Evolutionary conservation across 148 eudicot genomes (phyloP).

Genomic region (Arbutus unedo): DNA sequence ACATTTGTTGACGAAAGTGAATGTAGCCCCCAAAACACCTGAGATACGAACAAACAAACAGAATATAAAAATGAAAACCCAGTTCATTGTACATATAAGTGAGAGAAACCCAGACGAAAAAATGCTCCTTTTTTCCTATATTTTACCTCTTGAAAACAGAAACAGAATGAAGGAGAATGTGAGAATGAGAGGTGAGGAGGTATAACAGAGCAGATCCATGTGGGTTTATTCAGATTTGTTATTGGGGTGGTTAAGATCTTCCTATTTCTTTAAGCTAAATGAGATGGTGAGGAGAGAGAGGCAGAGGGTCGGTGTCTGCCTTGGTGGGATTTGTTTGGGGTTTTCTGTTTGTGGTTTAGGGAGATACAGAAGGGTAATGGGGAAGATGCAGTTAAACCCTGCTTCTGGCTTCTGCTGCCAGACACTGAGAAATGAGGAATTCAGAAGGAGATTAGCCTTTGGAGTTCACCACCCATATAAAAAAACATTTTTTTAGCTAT

Average conservation of each 20-base stretch:
- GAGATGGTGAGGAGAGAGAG: background rate
- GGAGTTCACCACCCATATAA: background rate
- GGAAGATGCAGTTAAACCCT: constrained; percentile 1
- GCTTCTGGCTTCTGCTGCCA: background rate
- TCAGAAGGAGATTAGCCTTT: background rate
- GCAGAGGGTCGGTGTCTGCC: background rate
- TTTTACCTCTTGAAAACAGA: constrained; percentile 20
- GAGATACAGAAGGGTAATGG: background rate
- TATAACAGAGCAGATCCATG: constrained; percentile 22
- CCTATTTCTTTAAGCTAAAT: constrained; percentile 2
- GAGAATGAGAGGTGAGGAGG: constrained; percentile 15
- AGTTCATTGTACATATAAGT: background rate
- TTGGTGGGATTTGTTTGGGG: background rate
- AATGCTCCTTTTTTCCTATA: background rate
- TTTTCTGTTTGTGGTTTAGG: background rate
- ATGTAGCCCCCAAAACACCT: constrained; percentile 24
- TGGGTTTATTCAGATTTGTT: background rate
- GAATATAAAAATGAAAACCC: background rate
- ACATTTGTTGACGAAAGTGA: constrained; percentile 34
- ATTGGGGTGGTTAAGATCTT: background rate
- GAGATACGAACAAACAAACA: background rate
- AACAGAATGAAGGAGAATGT: constrained; percentile 18
- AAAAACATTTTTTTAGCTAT: background rate
- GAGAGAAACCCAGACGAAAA: constrained; percentile 7
- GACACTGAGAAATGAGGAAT: background rate